phyloP scores from a whole-genome alignment of 108 stramenopile genomes.

The Skeletonema marinoi region DNA sequence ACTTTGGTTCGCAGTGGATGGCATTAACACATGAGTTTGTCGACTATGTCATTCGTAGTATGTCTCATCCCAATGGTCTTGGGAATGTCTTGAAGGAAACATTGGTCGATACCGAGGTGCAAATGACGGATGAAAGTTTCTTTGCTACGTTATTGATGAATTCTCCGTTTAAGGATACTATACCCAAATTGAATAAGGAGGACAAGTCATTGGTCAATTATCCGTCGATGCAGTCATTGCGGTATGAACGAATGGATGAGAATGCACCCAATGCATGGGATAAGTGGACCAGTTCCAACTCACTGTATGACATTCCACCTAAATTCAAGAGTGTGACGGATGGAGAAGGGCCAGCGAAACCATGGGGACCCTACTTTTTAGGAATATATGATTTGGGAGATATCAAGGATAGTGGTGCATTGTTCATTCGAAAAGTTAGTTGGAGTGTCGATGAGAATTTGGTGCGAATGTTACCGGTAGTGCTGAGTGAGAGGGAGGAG shows the following conservation, averaged over 20 bases:
- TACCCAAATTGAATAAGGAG: slow-evolving; percentile 54
- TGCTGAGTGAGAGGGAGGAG: neutral
- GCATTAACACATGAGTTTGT: slow-evolving; percentile 74
- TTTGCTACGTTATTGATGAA: slow-evolving; percentile 84
- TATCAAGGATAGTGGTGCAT: slow-evolving; percentile 75
- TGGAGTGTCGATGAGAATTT: slow-evolving; percentile 73
- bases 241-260: slow-evolving; percentile 93
- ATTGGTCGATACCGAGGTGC: slow-evolving; percentile 54
- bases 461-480: slow-evolving; percentile 67
- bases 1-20: slow-evolving; percentile 94
- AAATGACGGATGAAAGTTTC: slow-evolving; percentile 93
- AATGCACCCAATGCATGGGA: slow-evolving; percentile 75
- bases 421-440: slow-evolving; percentile 87
- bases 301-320: slow-evolving; percentile 51
- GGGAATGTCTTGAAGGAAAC: slow-evolving; percentile 59
- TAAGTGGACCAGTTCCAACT: slow-evolving; percentile 54
- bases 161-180: slow-evolving; percentile 52
- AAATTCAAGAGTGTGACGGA: slow-evolving; percentile 46
- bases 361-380: slow-evolving; percentile 92
- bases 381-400: slow-evolving; percentile 82
- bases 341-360: slow-evolving; percentile 49
- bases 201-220: slow-evolving; percentile 31
- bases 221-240: slow-evolving; percentile 55
- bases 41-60: slow-evolving; percentile 53
- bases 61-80: slow-evolving; percentile 62